These are phyloP conservation scores for Candida bentonensis DNA, from an alignment of 805 yeast species.

Conservation along the genomic window DNA sequence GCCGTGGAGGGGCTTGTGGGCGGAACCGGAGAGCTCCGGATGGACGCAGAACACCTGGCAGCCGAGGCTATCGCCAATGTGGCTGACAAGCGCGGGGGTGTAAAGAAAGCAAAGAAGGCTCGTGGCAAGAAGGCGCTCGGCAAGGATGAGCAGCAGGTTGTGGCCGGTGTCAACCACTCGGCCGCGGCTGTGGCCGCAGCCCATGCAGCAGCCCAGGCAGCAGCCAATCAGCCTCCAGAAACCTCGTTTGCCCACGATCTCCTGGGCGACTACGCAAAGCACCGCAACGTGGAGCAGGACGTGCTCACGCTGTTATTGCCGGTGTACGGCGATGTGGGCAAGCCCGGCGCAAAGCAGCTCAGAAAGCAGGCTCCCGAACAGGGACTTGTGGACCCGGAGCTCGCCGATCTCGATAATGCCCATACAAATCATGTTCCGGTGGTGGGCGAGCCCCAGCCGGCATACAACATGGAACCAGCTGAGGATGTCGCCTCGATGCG, in stretches of 20 bases:
- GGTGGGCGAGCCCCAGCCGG: neutral
- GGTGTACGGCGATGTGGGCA: neutral
- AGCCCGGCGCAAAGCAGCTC: neutral
- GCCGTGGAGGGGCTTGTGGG: neutral
- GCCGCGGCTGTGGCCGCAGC: neutral
- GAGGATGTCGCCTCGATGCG: neutral
- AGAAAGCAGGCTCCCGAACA: neutral
- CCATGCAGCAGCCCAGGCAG: neutral
- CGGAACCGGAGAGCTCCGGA: neutral
- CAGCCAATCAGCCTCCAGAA: neutral
- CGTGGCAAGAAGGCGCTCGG: neutral
- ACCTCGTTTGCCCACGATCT: neutral
- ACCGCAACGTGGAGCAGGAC: conserved; percentile 1
- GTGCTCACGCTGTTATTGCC: neutral
- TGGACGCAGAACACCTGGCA: neutral
- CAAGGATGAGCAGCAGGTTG: too few relatives aligned
- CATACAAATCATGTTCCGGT: neutral
- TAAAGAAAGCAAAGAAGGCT: neutral
- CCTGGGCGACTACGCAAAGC: neutral
- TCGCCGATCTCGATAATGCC: neutral
- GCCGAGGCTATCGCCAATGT: neutral
- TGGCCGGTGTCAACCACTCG: too few relatives aligned
- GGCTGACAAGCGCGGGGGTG: neutral
- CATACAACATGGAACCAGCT: neutral
- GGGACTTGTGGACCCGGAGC: neutral